phyloP scores from a whole-genome alignment of 176 grass and related monocot genomes.

The Puya raimondii region DNA sequence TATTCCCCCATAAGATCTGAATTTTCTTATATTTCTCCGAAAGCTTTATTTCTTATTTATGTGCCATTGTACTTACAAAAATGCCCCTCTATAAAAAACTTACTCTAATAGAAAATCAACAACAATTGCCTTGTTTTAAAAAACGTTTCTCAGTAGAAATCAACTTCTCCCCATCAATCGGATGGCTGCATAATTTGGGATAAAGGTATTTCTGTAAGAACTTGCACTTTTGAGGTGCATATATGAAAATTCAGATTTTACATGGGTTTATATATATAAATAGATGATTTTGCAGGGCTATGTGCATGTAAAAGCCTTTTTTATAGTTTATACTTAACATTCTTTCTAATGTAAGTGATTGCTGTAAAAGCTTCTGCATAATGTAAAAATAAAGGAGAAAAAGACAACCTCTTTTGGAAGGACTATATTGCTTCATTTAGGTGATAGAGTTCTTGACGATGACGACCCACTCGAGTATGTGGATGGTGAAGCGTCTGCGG shows the following conservation, averaged over 20 bases:
- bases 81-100: too few relatives aligned
- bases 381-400: constrained; percentile 22
- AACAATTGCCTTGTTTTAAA: constrained; percentile 15
- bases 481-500: constrained; percentile 55
- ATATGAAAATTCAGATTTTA: too few relatives aligned
- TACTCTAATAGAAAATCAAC: neutral
- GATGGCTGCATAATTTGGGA: too few relatives aligned
- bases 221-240: too few relatives aligned
- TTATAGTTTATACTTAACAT: too few relatives aligned
- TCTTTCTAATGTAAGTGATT: neutral
- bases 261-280: neutral
- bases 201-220: too few relatives aligned
- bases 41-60: constrained; percentile 3
- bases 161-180: too few relatives aligned
- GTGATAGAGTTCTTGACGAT: constrained; percentile 43
- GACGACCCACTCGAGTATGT: constrained; percentile 57
- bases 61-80: neutral
- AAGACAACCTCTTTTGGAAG: constrained; percentile 29
- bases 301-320: neutral
- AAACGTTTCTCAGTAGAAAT: neutral
- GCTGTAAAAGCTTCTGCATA: constrained; percentile 26
- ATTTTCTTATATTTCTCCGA: constrained; percentile 17
- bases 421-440: constrained; percentile 39
- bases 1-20: too few relatives aligned
- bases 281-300: neutral